Conservation (phyloP, 2,329 filamentous ascomycete species). For the Xylaria digitata region DNA sequence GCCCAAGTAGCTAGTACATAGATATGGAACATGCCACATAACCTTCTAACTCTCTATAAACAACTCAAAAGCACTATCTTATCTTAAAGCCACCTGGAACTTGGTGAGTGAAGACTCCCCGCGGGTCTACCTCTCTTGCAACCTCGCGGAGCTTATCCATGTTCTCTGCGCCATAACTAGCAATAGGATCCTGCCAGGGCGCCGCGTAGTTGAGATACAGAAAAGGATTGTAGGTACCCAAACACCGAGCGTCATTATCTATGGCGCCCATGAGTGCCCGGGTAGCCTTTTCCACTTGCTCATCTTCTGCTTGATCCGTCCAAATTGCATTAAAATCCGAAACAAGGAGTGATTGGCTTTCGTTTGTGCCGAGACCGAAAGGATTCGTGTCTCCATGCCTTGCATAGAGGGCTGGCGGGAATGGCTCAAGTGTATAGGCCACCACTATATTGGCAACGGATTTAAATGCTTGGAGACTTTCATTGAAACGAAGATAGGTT, state of each 20-base stretch:
- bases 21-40: too few species aligned
- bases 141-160: constrained; percentile 7
- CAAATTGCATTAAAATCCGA: not conserved
- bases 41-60: too few species aligned
- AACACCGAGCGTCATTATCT: not conserved
- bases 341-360: not conserved
- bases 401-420: constrained; percentile 3
- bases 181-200: constrained; percentile 12
- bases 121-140: constrained; percentile 8
- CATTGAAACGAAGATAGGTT: constrained; percentile 14
- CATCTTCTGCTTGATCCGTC: constrained; percentile 9
- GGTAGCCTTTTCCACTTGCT: not conserved
- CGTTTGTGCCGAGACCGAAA: constrained; percentile 1
- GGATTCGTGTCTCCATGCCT: not conserved
- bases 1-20: too few species aligned
- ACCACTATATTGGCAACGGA: constrained; percentile 2
- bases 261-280: not conserved
- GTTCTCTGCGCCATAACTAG: constrained; percentile 11
- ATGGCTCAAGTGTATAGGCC: not conserved
- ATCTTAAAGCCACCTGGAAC: constrained; percentile 31
- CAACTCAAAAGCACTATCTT: too few species aligned
- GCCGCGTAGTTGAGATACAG: constrained; percentile 19
- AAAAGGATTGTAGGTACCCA: not conserved
- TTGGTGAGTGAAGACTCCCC: constrained; percentile 13
- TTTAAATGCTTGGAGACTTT: not conserved